Base-by-base conservation (phyloP, 495 filamentous ascomycete species). In the Oidiodendron maius region DNA sequence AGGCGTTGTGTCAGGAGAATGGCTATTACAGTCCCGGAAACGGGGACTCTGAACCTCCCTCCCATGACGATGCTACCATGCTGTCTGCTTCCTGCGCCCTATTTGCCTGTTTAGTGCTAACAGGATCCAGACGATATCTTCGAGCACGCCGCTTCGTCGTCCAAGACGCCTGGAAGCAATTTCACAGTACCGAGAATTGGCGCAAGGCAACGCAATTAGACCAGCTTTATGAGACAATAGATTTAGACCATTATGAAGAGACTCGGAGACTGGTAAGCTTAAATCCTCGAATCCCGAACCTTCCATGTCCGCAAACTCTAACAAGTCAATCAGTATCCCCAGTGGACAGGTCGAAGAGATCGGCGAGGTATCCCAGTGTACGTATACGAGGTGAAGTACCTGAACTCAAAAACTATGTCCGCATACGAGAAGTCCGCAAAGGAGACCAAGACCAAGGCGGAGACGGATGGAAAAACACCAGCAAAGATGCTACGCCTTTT, bases 271-370 rank as follows among this genome's bases (percentile, higher is more conserved):
- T 94, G 74, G 87, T 91, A 68, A 46, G 76, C 69, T 16, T 21
- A 15, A 4, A 22, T 18, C 23, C 32, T 18, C 20, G 26, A 4
- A 21, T 44, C 16, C 30, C 20, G 32, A 50, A 2, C 16, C 20
- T n/a, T 36, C 41, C 41, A 28, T 16, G 1, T 24, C 22, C 12
- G 35, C 22, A 28, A 26, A 20, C 24, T 25, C 36, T 47, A 26
- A 55, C 18, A 15, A 47, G 43, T n/a, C 13, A 24, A 10, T 39
- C 56, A 93, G 84, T 95, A 96, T 62, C 89, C 90, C 13, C 89
- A 93, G 78, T 96, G 89, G 83, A 91, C 88, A 22, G 90, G 90
- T 15, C 81, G 87, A 54, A 76, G 89, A 48, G 89, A 95, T 66
- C 84, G 80, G 59, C 84, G 87, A 56, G 90, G 90, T 48, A 91